Evolutionary conservation across 2,329 filamentous ascomycete genomes (phyloP).

Genomic region (Hysterium pulicare): DNA sequence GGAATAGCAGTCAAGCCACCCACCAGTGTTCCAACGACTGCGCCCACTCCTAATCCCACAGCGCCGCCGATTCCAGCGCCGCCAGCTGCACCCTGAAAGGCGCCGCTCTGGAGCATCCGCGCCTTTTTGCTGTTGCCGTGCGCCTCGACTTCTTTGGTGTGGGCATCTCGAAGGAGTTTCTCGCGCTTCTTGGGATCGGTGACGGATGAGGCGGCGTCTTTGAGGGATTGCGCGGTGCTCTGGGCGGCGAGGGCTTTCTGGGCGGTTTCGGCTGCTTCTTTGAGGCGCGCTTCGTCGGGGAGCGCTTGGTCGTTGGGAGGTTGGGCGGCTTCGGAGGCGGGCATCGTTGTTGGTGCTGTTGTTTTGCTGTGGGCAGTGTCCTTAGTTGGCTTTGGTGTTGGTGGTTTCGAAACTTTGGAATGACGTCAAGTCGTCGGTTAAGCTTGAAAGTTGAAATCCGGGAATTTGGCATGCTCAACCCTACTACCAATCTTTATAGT

Average conservation of each 20-base stretch:
- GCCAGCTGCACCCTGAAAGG: slow-evolving; percentile 40
- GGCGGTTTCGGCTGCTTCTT: slow-evolving; percentile 26
- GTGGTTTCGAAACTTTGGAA: no score
- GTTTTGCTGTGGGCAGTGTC: no score
- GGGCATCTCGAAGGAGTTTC: slow-evolving; percentile 32
- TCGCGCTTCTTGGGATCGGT: slow-evolving; percentile 32
- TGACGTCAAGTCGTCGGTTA: no score
- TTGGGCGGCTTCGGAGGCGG: no score
- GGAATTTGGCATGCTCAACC: no score
- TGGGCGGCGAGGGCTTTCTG: slow-evolving; percentile 27
- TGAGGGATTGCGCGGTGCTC: slow-evolving; percentile 26
- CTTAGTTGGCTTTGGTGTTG: no score
- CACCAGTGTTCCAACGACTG: slow-evolving; percentile 40
- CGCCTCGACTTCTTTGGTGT: slow-evolving; percentile 31
- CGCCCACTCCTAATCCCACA: slow-evolving; percentile 40
- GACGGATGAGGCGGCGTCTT: slow-evolving; percentile 21
- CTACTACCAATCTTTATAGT: no score
- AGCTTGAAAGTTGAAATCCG: no score
- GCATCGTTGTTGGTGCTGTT: no score
- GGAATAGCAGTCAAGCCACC: slow-evolving; percentile 40
- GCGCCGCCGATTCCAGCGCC: slow-evolving; percentile 43
- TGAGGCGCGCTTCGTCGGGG: slow-evolving; percentile 25
- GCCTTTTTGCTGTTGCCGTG: slow-evolving; percentile 34
- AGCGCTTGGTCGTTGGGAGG: no score
- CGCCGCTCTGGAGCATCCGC: slow-evolving; percentile 30